Evolutionary conservation across 2,329 filamentous ascomycete species (phyloP).

Genomic region (Beauveria australis): DNA sequence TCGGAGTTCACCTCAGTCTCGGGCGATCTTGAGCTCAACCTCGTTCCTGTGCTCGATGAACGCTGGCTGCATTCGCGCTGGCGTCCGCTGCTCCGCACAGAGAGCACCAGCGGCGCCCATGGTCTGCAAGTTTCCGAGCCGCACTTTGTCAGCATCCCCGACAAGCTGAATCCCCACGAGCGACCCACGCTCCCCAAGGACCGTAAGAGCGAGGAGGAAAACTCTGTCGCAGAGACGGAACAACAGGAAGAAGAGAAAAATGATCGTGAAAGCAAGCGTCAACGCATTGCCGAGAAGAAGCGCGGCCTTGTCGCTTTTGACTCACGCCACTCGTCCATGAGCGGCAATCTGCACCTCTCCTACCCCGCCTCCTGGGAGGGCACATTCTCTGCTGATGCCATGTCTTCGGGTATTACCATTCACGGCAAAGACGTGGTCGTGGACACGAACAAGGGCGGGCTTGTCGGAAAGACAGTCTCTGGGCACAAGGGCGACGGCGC

Average conservation of each 20-base stretch:
- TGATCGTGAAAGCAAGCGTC: neutral
- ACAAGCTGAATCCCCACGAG: conserved; percentile 12
- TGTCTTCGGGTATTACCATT: conserved; percentile 32
- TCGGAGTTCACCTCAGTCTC: conserved; percentile 31
- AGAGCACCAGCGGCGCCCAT: conserved; percentile 35
- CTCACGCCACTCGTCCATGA: conserved; percentile 36
- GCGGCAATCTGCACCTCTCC: conserved; percentile 32
- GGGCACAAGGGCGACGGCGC: conserved; percentile 10
- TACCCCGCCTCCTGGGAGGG: conserved; percentile 46
- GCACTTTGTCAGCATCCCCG: conserved; percentile 28
- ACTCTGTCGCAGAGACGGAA: neutral
- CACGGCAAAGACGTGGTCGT: conserved; percentile 36
- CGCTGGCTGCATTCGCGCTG: conserved; percentile 12
- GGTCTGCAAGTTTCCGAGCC: conserved; percentile 34
- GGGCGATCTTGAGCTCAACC: conserved; percentile 30
- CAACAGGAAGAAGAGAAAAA: neutral
- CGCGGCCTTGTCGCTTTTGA: conserved; percentile 27
- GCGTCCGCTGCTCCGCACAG: conserved; percentile 29
- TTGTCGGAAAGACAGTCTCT: conserved; percentile 26
- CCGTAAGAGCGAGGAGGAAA: neutral
- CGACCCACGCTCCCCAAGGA: conserved; percentile 14
- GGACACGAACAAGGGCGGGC: conserved; percentile 7
- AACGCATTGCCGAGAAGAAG: neutral
- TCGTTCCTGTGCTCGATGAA: conserved; percentile 36
- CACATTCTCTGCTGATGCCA: conserved; percentile 28